Base-by-base conservation (phyloP, 495 filamentous ascomycete genomes). In the Talaromyces proteolyticus region DNA sequence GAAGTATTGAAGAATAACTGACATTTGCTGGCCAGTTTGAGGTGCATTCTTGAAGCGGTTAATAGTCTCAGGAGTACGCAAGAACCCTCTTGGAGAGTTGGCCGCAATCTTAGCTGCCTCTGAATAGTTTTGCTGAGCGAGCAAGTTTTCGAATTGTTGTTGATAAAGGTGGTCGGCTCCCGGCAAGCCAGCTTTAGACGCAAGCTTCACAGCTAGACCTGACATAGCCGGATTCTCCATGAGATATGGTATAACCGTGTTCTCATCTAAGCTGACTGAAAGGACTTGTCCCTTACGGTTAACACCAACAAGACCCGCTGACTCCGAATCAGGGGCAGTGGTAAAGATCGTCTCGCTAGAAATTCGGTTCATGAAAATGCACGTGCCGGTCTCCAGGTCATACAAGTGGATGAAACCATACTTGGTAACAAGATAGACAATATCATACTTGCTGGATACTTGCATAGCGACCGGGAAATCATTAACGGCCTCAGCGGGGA, bases 281-380 rank as follows among this genome's bases (percentile, higher is more conserved):
- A 99, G 75, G 37, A 99, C 91, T 67, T 97, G 94, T 38, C 93
- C 93, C 72, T 95, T 95, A 49, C 94, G 81, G 66, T 99, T 99
- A 50, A 99, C 88, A 47, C 91, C 91, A n/a, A 96, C 77, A 52
- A 96, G 83, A 57, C 93, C 93, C 49, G 80, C 80, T 20, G 88
- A 89, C 1, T 91, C 84, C n/a, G 77, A 78, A 62, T 97, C 92
- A 12, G 83, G 70, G 4, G 90, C 84, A 11, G 91, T 95, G 14
- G 91, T 91, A 71, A 99, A 99, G 61, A 99, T 97, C 0, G 93
- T 99, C 62, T 99, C 93, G 71, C 90, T 94, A 18, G 93, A 99
- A 60, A 99, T 99, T 45, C 93, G 87, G 72, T 99, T 97, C 91
- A 99, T 95, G 81, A 96, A 99, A 62, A 99, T 92, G 63, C 90